Evolutionary conservation across 306 rosid species (phyloP), one percentile per base, ranked within the genome.

Genomic region (Oemleria cerasiformis): DNA sequence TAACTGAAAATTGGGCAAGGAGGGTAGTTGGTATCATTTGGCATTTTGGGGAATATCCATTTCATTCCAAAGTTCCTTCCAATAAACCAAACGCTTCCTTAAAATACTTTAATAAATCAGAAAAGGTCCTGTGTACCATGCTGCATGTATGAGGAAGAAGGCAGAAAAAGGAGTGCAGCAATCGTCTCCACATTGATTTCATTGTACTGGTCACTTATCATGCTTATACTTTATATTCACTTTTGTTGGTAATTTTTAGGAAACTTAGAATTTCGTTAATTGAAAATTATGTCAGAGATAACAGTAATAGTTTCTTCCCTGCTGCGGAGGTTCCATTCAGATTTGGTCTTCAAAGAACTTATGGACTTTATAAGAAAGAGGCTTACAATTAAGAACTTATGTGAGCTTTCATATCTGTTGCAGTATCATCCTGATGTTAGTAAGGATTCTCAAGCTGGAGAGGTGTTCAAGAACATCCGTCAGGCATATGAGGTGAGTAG

Each of bases 391-490:
- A 9, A 50, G 56, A 73, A 70, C 25, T 42, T 54, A 12, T 5
- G 9, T 59, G 47, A 75, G 49, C 59, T 68, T 49, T 59, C 81
- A 25, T 13, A 49, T 16, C 59, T 75, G 36, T 53, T 86, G 86
- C 92, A 91, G 97, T 91, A 84, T 78, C 98, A 91, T 80, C 96
- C 97, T 23, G 97, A 93, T 82, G 98, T 93, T 58, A 86, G 91
- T 91, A 88, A 87, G 83, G 89, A 86, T 83, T 84, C 85, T n/a
- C 87, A 71, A 54, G 88, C 96, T 39, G 80, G 76, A 63, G 92
- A 88, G 60, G 68, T 81, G 64, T 93, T 93, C 92, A 91, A 86
- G 88, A 87, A 70, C 81, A 82, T 91, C 79, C 91, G 72, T 56
- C 85, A 56, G 70, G 94, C 98, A 21, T 88, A 93, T 77, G 92